Evolutionary conservation across 1,139 yeast genomes (phyloP).

Genomic region (Saccharomyces pastorianus): DNA sequence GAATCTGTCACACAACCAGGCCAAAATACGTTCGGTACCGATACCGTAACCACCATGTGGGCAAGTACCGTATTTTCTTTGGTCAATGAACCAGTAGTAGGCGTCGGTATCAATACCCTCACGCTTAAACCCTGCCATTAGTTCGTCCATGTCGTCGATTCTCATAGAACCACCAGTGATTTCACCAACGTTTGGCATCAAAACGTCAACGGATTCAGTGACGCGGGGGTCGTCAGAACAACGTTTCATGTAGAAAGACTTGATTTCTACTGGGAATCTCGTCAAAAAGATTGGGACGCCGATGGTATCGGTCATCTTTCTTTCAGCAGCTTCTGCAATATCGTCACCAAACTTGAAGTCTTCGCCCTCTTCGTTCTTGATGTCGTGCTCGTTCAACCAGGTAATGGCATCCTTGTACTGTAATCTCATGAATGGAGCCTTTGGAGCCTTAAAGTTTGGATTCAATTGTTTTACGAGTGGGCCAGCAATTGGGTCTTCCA

Average conservation of each 20-base stretch:
- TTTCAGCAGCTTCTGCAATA: slow-evolving; percentile 98
- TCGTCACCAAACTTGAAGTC: slow-evolving; percentile 94
- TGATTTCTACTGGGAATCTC: slow-evolving; percentile 93
- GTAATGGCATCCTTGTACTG: slow-evolving; percentile 83
- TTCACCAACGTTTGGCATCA: slow-evolving; percentile 98
- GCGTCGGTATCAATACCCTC: slow-evolving; percentile 72
- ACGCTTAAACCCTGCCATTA: slow-evolving; percentile 83
- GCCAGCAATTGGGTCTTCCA: slow-evolving; percentile 87
- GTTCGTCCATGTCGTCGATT: slow-evolving; percentile 72
- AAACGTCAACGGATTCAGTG: slow-evolving; percentile 94
- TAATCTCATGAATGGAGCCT: slow-evolving; percentile 83
- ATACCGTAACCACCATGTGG: slow-evolving; percentile 99
- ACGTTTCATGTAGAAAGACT: slow-evolving; percentile 95
- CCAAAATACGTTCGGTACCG: slow-evolving; percentile 95
- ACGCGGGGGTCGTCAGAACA: slow-evolving; percentile 86
- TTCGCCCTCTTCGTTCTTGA: slow-evolving; percentile 90
- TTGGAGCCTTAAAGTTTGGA: slow-evolving; percentile 81
- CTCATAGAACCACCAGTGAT: slow-evolving; percentile 99
- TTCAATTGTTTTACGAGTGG: slow-evolving; percentile 83
- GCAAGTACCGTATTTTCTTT: slow-evolving; percentile 92
- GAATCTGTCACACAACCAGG: slow-evolving; percentile 96
- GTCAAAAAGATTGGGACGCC: slow-evolving; percentile 86
- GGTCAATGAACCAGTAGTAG: slow-evolving; percentile 95
- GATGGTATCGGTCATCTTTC: slow-evolving; percentile 94
- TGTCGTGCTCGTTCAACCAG: slow-evolving; percentile 93